A percentile compares a stretch with the other conserved stretches of the same genome.
Evolutionary conservation across 306 rosid genomes (phyloP).

Genomic region (Prunus padus): DNA sequence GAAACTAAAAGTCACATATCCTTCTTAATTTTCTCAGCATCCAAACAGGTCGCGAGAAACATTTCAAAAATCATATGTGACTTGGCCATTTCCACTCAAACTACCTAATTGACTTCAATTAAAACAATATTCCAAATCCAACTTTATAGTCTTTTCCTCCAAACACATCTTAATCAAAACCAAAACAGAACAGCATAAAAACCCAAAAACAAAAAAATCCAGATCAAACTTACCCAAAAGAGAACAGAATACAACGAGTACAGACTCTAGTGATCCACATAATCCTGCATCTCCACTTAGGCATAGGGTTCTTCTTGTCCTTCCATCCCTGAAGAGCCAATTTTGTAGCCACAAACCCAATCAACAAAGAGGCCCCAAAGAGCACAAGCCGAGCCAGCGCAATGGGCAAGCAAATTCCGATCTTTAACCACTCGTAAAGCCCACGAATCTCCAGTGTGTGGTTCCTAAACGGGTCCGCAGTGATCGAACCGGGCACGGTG

Average conservation of each 20-base stretch:
- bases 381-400: conserved; percentile 54
- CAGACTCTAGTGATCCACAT: conserved; percentile 85
- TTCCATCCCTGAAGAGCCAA: conserved; percentile 80
- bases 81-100: neutral
- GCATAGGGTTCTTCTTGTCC: conserved; percentile 76
- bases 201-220: neutral
- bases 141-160: conserved; percentile 5
- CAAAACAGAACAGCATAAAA: neutral
- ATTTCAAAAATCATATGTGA: neutral
- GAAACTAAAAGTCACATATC: neutral
- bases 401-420: conserved; percentile 53
- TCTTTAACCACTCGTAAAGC: conserved; percentile 67
- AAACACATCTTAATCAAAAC: neutral
- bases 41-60: neutral
- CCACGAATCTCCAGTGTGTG: conserved; percentile 48
- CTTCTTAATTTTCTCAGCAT: neutral
- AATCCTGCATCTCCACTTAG: conserved; percentile 69
- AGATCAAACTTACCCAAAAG: conserved; percentile 63
- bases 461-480: conserved; percentile 78
- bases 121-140: neutral
- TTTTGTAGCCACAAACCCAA: conserved; percentile 73
- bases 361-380: conserved; percentile 52
- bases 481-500: conserved; percentile 43
- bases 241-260: conserved; percentile 72
- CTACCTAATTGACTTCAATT: neutral